A percentile compares a stretch with the other conserved stretches of the same genome.
phyloP scores from a whole-genome alignment of 108 stramenopile species.

The Cyclotella atomus region DNA sequence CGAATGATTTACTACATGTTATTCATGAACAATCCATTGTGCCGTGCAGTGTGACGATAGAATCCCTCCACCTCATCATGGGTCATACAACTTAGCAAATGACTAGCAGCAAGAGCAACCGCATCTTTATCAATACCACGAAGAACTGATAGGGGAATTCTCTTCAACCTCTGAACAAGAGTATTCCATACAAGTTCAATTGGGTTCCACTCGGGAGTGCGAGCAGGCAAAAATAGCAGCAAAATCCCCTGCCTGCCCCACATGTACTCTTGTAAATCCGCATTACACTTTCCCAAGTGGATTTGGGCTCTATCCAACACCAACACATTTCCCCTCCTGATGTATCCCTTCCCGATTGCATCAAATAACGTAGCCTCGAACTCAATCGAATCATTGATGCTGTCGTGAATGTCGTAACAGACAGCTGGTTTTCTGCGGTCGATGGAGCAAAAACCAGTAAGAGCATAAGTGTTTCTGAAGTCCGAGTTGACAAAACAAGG shows the following conservation, averaged over 20 bases:
- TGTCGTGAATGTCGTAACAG: not conserved
- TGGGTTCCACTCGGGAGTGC: conserved; percentile 1
- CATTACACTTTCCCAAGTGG: not conserved
- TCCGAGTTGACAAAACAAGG: not conserved
- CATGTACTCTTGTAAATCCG: not conserved
- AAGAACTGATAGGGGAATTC: not conserved
- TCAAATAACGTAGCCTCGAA: not conserved
- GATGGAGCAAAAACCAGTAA: not conserved
- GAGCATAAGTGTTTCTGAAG: not conserved
- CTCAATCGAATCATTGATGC: not conserved
- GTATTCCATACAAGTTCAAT: not conserved
- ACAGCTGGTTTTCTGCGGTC: not conserved
- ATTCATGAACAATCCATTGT: too few relatives aligned
- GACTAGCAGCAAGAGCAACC: too few relatives aligned
- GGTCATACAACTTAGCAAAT: too few relatives aligned
- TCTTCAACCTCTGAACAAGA: not conserved
- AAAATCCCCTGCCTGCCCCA: not conserved
- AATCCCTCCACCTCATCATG: too few relatives aligned
- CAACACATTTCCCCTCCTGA: not conserved
- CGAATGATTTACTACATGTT: too few relatives aligned
- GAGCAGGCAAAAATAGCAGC: not conserved
- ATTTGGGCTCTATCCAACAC: not conserved
- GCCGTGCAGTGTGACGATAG: too few relatives aligned
- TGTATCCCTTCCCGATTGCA: not conserved
- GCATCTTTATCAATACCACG: too few relatives aligned